Base-by-base conservation (phyloP, 2,329 filamentous ascomycete genomes). In the Thielaviopsis populi region DNA sequence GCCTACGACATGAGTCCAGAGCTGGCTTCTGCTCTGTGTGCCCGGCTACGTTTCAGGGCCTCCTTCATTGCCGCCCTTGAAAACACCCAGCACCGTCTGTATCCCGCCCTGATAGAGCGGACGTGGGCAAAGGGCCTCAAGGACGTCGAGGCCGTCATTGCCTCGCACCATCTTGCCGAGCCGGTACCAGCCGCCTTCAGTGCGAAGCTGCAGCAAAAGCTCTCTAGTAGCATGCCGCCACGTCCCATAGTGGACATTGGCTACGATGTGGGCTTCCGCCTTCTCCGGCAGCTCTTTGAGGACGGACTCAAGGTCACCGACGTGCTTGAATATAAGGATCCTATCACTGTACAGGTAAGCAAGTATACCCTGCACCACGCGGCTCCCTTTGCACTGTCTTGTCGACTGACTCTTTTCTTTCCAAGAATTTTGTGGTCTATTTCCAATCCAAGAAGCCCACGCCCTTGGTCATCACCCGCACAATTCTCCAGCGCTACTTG, bases 221-320 rank as follows among this genome's bases (percentile, higher is more conserved):
- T 99, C 40, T 91, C 94, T 0, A 96, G 91, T 69, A 96, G 91
- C 0, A 91, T 96, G 69, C 94, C 94, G 3, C 94, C 94, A 7
- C 83, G 92, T 8, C 91, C 92, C 0, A 92, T 96, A 69, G 88
- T 96, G 11, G 80, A 89, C 62, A 77, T 91, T 2, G 83, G 81
- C 30, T 87, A 89, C 68, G 81, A 85, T 15, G 85, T 89, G 69
- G 88, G 91, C 0, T 81, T 87, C 67, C 75, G 75, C 22, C 85
- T 89, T 68, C 79, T 96, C 67, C 80, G 80, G 64, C 82, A 84
- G 54, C 75, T 96, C 33, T 88, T 87, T 67, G 77, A 81, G 64
- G 89, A 96, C 72, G 86, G 85, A 1, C 76, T 82, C 30, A 85
- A 91, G 68, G 79, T 86, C 22, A 80, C 84, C 61, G 79, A 85